Conservation (phyloP, 495 filamentous ascomycete genomes). For the Aeminium ludgeri region DNA sequence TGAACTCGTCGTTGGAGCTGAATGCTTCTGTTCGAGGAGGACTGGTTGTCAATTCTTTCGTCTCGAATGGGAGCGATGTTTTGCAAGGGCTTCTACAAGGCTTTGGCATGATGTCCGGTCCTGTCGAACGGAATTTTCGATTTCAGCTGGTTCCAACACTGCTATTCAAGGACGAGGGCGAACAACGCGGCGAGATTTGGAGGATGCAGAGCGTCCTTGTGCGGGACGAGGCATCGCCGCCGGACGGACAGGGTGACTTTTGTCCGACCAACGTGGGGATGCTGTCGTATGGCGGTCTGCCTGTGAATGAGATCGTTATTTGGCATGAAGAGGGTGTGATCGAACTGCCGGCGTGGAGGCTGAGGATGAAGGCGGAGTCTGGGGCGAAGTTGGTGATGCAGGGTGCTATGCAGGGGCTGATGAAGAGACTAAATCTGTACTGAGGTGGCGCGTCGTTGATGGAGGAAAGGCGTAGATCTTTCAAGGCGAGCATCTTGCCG, state of each 20-base stretch:
- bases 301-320: slow-evolving; percentile 23
- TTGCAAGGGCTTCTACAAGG: neutral
- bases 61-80: slow-evolving; percentile 21
- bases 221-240: slow-evolving; percentile 2
- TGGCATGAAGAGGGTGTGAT: slow-evolving; percentile 16
- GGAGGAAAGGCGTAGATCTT: too few relatives aligned
- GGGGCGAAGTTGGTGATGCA: slow-evolving; percentile 7
- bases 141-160: slow-evolving; percentile 20
- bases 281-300: slow-evolving; percentile 17
- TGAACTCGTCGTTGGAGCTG: slow-evolving; percentile 21
- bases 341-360: slow-evolving; percentile 20
- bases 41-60: slow-evolving; percentile 16
- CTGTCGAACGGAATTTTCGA: slow-evolving; percentile 8
- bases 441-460: too few relatives aligned
- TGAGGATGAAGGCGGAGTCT: slow-evolving; percentile 12
- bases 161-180: slow-evolving; percentile 17
- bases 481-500: too few relatives aligned
- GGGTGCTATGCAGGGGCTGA: neutral
- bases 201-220: slow-evolving; percentile 6
- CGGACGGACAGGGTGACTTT: slow-evolving; percentile 18
- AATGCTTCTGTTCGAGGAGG: slow-evolving; percentile 13
- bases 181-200: slow-evolving; percentile 20
- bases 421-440: too few relatives aligned
- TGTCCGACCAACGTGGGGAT: slow-evolving; percentile 19
- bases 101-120: neutral